Percentiles rank a stretch among this genome's conserved stretches.
These are phyloP conservation scores for Hirsutella thompsonii DNA, from an alignment of 2,329 filamentous ascomycete species.

Conservation along the genomic window DNA sequence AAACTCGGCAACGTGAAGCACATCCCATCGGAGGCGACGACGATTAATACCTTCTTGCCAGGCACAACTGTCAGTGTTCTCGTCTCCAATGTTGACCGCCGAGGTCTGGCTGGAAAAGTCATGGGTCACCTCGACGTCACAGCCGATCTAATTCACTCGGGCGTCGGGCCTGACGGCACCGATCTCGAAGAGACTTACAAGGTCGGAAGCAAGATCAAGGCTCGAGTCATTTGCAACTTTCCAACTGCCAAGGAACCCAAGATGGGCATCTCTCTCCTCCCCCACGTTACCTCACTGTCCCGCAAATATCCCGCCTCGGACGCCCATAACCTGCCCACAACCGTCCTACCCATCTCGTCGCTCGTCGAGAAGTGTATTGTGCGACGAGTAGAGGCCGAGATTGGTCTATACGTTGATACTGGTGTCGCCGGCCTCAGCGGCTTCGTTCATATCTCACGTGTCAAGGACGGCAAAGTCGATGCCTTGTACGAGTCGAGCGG, in stretches of 20 bases:
- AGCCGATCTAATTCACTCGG: constrained; percentile 82
- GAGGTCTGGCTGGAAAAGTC: constrained; percentile 78
- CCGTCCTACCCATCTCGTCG: constrained; percentile 57
- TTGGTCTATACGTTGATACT: constrained; percentile 70
- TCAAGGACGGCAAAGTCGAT: constrained; percentile 85
- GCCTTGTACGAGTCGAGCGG: constrained; percentile 65
- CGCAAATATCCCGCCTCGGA: constrained; percentile 25
- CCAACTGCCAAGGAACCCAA: constrained; percentile 68
- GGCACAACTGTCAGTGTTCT: constrained; percentile 83
- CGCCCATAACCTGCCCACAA: constrained; percentile 35
- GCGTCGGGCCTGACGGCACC: constrained; percentile 53
- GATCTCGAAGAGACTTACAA: constrained; percentile 71
- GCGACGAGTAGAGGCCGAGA: constrained; percentile 62
- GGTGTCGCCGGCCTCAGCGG: constrained; percentile 53
- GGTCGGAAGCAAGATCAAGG: constrained; percentile 71
- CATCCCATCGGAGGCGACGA: constrained; percentile 63
- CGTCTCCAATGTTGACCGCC: constrained; percentile 58
- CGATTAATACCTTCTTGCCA: constrained; percentile 80
- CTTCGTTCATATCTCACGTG: constrained; percentile 88
- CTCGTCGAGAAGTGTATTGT: constrained; percentile 69
- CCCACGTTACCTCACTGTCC: constrained; percentile 62
- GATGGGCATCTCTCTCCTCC: constrained; percentile 74
- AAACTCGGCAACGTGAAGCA: constrained; percentile 56
- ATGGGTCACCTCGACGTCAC: constrained; percentile 87
- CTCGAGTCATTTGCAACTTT: constrained; percentile 78